Conservation (phyloP, 345 rosid species). For the sweet orange (Citrus sinensis) region DVS_A1.0 CM039167.1:7133001-7133500, state of each 20-base stretch:
- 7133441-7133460: constrained; percentile 32
- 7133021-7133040: constrained; percentile 76
- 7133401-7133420: constrained; percentile 47
- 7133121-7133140: constrained; percentile 66
- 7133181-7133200: constrained; percentile 32
- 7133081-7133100: constrained; percentile 54
- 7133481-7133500: constrained; percentile 47
- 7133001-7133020: constrained; percentile 68
- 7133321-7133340: constrained; percentile 59
- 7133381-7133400: constrained; percentile 42
- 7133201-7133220: constrained; percentile 39
- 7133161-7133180: constrained; percentile 92
- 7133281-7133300: constrained; percentile 49
- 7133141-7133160: constrained; percentile 45
- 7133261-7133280: constrained; percentile 45
- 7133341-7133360: constrained; percentile 47
- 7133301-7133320: constrained; percentile 62
- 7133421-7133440: constrained; percentile 41
- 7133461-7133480: constrained; percentile 38
- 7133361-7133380: constrained; percentile 45
- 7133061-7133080: constrained; percentile 70
- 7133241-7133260: constrained; percentile 44
- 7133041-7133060: constrained; percentile 62
- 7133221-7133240: constrained; percentile 42
- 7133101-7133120: constrained; percentile 66